These are phyloP conservation scores for Asclepias syriaca DNA, from an alignment of 257 asterid genomes.

Conservation along the genomic window DNA sequence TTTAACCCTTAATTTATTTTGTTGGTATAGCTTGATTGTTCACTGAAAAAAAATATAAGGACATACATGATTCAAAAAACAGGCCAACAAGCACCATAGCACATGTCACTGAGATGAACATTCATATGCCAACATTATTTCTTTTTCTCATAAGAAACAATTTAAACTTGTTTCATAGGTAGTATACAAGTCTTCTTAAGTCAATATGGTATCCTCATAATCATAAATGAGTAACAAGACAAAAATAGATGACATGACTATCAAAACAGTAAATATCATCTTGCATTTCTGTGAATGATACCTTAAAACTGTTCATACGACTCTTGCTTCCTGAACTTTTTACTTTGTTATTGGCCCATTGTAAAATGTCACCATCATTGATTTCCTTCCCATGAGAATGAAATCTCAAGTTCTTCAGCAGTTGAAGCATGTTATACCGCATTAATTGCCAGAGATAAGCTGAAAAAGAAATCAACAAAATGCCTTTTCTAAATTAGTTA, in stretches of 20 bases:
- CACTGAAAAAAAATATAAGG: background rate
- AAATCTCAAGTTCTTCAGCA: slow-evolving; percentile 71
- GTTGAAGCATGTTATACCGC: slow-evolving; percentile 88
- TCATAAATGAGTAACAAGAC: background rate
- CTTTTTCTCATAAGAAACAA: background rate
- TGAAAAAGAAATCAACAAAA: slow-evolving; percentile 37
- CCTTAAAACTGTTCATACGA: slow-evolving; percentile 69
- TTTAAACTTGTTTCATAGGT: background rate
- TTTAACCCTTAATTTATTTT: background rate
- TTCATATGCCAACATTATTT: background rate
- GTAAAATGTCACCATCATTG: slow-evolving; percentile 66
- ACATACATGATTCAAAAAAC: background rate
- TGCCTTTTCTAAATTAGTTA: slow-evolving; percentile 14
- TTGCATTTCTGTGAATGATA: slow-evolving; percentile 10
- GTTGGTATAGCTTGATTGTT: background rate
- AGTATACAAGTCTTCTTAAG: background rate
- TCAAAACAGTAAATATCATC: background rate
- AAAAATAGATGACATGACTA: background rate
- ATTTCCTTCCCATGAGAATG: slow-evolving; percentile 92
- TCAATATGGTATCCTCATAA: background rate
- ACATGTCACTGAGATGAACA: background rate
- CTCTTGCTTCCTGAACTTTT: slow-evolving; percentile 68
- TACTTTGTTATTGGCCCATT: slow-evolving; percentile 88
- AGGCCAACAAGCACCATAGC: background rate
- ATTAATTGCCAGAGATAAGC: slow-evolving; percentile 94